phyloP scores from a whole-genome alignment of 129 eudicot genomes.

The Saussurea involucrata region DNA sequence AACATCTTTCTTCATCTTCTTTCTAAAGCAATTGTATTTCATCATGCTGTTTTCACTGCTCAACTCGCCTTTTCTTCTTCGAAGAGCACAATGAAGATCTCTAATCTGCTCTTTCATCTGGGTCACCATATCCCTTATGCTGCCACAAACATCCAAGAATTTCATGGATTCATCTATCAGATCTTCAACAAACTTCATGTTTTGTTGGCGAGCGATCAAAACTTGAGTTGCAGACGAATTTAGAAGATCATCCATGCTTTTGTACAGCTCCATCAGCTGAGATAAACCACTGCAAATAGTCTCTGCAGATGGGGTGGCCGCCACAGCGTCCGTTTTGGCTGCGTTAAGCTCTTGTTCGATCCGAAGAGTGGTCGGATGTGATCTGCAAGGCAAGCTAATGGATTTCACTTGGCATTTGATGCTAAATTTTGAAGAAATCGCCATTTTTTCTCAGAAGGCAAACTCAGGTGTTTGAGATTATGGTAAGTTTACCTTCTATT shows the following conservation, averaged over 20 bases:
- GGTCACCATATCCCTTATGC: background rate
- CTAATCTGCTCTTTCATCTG: conserved; percentile 1
- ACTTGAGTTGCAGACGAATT: conserved; percentile 19
- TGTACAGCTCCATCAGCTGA: conserved; percentile 22
- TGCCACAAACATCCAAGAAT: conserved; percentile 22
- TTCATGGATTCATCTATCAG: conserved; percentile 21
- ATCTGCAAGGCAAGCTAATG: conserved; percentile 27
- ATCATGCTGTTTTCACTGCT: background rate
- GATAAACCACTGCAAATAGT: conserved; percentile 16
- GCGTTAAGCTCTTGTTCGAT: conserved; percentile 25
- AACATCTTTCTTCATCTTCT: conserved; percentile 23
- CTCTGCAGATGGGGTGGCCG: background rate
- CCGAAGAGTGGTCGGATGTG: conserved; percentile 29
- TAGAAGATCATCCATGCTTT: conserved; percentile 22
- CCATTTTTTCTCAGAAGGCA: conserved; percentile 11
- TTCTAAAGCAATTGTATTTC: conserved; percentile 11
- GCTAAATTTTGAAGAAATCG: conserved; percentile 8
- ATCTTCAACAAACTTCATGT: conserved; percentile 13
- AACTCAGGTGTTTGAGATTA: background rate
- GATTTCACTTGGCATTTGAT: conserved; percentile 14
- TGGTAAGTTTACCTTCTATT: background rate
- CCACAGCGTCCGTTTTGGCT: conserved; percentile 14
- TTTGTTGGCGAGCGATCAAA: conserved; percentile 11
- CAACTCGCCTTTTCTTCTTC: conserved; percentile 13
- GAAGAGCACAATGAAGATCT: conserved; percentile 19